phyloP scores from a whole-genome alignment of 805 yeast genomes.

The Tetrapisispora arboricola region DNA sequence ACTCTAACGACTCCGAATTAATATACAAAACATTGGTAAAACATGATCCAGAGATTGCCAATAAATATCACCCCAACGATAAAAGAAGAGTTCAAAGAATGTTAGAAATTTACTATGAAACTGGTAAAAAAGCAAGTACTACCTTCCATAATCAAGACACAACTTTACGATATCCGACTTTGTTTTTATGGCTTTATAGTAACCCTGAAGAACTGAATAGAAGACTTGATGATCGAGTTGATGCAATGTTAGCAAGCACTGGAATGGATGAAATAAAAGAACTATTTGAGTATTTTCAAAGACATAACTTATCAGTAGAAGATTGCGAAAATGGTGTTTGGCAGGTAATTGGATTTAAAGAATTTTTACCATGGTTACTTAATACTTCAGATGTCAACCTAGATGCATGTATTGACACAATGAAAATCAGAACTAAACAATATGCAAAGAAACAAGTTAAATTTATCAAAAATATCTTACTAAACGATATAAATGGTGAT shows the following conservation, averaged over 20 bases:
- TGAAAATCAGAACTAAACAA: constrained; percentile 77
- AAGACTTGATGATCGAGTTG: constrained; percentile 72
- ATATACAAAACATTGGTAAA: constrained; percentile 36
- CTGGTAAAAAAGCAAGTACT: constrained; percentile 61
- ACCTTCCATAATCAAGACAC: constrained; percentile 57
- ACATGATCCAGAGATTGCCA: constrained; percentile 62
- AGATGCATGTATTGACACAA: constrained; percentile 47
- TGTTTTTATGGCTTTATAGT: constrained; percentile 78
- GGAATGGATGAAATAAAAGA: constrained; percentile 59
- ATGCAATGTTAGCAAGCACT: constrained; percentile 65
- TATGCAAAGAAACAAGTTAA: constrained; percentile 84
- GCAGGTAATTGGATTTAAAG: constrained; percentile 94
- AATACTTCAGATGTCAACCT: constrained; percentile 23
- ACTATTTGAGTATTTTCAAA: constrained; percentile 38
- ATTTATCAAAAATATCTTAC: constrained; percentile 72
- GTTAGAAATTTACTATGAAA: constrained; percentile 61
- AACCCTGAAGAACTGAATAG: constrained; percentile 44
- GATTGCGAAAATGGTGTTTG: constrained; percentile 69
- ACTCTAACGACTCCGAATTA: constrained; percentile 33
- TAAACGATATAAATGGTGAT: constrained; percentile 52
- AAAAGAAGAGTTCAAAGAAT: constrained; percentile 68
- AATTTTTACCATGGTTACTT: constrained; percentile 63
- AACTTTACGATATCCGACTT: constrained; percentile 45
- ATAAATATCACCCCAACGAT: constrained; percentile 89
- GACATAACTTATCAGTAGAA: constrained; percentile 19